These are phyloP conservation scores for Akanthomyces uredinophilus DNA, from an alignment of 2,329 filamentous ascomycete species.

Conservation along the genomic window DNA sequence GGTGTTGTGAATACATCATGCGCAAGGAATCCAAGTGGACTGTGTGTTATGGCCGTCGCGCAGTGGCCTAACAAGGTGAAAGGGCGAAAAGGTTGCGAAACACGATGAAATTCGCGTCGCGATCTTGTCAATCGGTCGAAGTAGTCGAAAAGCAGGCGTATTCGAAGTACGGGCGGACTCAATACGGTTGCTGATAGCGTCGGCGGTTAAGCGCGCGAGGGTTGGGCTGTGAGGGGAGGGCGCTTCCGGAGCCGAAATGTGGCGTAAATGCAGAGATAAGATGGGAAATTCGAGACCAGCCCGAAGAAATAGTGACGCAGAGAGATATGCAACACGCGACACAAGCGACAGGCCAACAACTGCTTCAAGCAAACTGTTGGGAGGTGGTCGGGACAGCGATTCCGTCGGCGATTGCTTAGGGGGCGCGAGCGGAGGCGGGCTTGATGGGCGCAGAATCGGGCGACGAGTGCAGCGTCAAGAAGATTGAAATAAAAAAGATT, in stretches of 20 bases:
- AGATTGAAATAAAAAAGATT: neutral
- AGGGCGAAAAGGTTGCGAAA: neutral
- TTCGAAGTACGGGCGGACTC: neutral
- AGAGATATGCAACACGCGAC: slow-evolving; percentile 23
- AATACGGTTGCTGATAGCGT: slow-evolving; percentile 16
- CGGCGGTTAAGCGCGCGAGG: slow-evolving; percentile 17
- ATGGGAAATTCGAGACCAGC: slow-evolving; percentile 42
- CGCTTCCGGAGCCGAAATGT: slow-evolving; percentile 29
- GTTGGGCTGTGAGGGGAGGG: slow-evolving; percentile 22
- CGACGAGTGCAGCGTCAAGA: slow-evolving; percentile 12
- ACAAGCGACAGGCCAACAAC: slow-evolving; percentile 32
- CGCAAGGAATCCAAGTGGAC: slow-evolving; percentile 4
- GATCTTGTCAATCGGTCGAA: neutral
- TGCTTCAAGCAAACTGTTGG: slow-evolving; percentile 42
- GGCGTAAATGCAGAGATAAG: slow-evolving; percentile 22
- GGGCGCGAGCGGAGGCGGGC: slow-evolving; percentile 31
- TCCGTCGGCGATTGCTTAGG: slow-evolving; percentile 31
- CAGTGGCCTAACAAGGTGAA: slow-evolving; percentile 1
- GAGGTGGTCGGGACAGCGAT: slow-evolving; percentile 27
- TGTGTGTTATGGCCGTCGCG: slow-evolving; percentile 8
- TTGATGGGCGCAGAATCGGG: slow-evolving; percentile 14
- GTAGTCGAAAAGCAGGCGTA: neutral
- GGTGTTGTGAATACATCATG: slow-evolving; percentile 76
- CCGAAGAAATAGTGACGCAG: slow-evolving; percentile 26
- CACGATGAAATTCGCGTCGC: neutral